phyloP scores from a whole-genome alignment of 371 early-diverging fungal genomes.

The Nematocida homosporus region DNA sequence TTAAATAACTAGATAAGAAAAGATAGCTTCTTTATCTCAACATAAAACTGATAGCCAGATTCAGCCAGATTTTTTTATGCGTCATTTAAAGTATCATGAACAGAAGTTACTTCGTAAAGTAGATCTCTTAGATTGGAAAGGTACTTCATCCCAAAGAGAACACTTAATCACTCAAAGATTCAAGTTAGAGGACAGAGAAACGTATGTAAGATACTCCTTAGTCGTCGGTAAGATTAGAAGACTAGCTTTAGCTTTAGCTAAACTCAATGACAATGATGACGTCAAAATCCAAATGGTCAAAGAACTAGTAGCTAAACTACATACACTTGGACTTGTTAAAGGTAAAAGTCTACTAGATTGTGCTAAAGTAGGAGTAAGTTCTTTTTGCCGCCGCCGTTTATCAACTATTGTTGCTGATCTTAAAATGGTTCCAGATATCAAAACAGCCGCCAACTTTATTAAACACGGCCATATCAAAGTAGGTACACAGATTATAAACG shows the following conservation, averaged over 20 bases:
- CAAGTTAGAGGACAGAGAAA: slow-evolving; percentile 83
- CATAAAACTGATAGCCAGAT: too few species aligned
- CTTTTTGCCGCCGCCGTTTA: slow-evolving; percentile 78
- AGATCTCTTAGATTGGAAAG: slow-evolving; percentile 91
- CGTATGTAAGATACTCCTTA: slow-evolving; percentile 85
- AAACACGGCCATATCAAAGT: slow-evolving; percentile 88
- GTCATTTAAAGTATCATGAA: slow-evolving; percentile 86
- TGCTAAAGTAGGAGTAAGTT: slow-evolving; percentile 80
- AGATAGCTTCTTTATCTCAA: background rate
- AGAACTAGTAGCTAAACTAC: slow-evolving; percentile 79
- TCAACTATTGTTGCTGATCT: slow-evolving; percentile 85
- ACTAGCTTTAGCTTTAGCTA: slow-evolving; percentile 78
- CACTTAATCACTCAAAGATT: slow-evolving; percentile 82
- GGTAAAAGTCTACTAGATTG: slow-evolving; percentile 78
- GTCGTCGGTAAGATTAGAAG: slow-evolving; percentile 79
- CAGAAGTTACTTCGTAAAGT: slow-evolving; percentile 92
- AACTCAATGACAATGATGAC: slow-evolving; percentile 81
- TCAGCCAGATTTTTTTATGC: too few species aligned
- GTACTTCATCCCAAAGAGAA: slow-evolving; percentile 80
- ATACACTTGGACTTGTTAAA: slow-evolving; percentile 80
- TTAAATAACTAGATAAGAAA: background rate
- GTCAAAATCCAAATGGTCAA: slow-evolving; percentile 75
- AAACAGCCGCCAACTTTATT: slow-evolving; percentile 82
- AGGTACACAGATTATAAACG: slow-evolving; percentile 69
- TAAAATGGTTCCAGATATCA: slow-evolving; percentile 89